These are phyloP conservation scores for Pseudogymnoascus sp. DNA, from an alignment of 2,329 filamentous ascomycete species.

Conservation along the genomic window DNA sequence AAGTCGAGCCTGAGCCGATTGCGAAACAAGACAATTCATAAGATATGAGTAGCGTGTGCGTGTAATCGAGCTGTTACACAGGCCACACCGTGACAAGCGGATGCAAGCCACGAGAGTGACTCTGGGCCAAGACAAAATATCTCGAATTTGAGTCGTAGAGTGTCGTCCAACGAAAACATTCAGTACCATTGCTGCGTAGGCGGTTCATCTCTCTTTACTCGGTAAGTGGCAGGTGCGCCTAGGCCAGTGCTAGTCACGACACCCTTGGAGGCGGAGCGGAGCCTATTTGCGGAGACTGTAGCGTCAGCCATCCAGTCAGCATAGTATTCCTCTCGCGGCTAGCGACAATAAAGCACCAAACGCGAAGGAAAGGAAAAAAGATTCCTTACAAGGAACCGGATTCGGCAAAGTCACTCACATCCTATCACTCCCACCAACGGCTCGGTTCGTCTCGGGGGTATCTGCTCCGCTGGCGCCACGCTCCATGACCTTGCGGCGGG, in stretches of 20 bases:
- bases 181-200: constrained; percentile 30
- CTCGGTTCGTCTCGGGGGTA: constrained; percentile 64
- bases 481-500: constrained; percentile 78
- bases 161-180: constrained; percentile 23
- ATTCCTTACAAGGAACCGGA: constrained; percentile 71
- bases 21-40: constrained; percentile 25
- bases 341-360: constrained; percentile 69
- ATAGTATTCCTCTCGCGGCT: constrained; percentile 61
- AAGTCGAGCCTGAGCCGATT: constrained; percentile 22
- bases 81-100: constrained; percentile 20
- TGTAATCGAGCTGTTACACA: constrained; percentile 19
- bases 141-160: constrained; percentile 22
- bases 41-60: constrained; percentile 24
- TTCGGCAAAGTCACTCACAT: constrained; percentile 73
- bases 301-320: constrained; percentile 72
- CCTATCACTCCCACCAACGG: constrained; percentile 75
- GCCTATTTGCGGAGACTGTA: constrained; percentile 78
- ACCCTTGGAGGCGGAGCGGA: constrained; percentile 74
- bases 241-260: constrained; percentile 40
- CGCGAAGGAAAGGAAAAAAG: constrained; percentile 75
- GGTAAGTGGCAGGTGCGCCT: constrained; percentile 36
- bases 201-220: constrained; percentile 43
- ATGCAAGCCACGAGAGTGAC: constrained; percentile 21
- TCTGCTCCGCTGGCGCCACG: constrained; percentile 50
- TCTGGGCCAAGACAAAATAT: constrained; percentile 23